Base-by-base conservation (phyloP, 208 protist genomes). In the Balamuthia mandrillaris region DNA sequence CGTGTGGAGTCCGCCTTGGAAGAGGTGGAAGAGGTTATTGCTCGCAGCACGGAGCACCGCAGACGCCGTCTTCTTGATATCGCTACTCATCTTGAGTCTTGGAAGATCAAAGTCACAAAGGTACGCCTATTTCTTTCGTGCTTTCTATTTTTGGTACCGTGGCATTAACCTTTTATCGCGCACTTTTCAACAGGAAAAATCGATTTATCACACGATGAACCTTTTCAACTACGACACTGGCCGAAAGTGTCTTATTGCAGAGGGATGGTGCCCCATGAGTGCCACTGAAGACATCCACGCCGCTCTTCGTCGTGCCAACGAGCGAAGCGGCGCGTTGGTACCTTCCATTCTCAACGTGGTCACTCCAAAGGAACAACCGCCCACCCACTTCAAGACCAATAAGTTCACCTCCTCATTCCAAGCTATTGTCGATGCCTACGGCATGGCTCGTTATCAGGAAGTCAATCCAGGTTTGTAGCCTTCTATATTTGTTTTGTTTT, bases 401-500 rank as follows among this genome's bases (percentile, higher is more conserved):
- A 98, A 98, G 86, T 97, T 98, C 85, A 99, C 97, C 65, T 72
- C 60, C 3, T 94, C 88, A 44, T 99, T 99, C 91, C 98, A 99
- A 90, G 82, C 87, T 39, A 98, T 99, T 87, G 96, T 99, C 9
- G 96, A 99, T 90, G 95, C 98, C 35, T 99, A 99, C 90, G 97
- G 97, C 87, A 94, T 97, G 88, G 96, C 97, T 9, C 84, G 91
- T 18, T 96, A 96, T 84, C 63, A 91, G 68, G 95, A 97, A 56
- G 87, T 92, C 42, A 94, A 93, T 78, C 89, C 90, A 0, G 58
- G 61, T 75, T 51, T 9, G 7, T 45, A 56, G 49, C 49, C 49
- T 24, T 24, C 49, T n/a, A 56, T n/a, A 24, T 56, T 56, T n/a
- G 18, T 56, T 24, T 56, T 56, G n/a, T 18, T n/a, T 24, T n/a